A percentile compares a stretch with the other conserved stretches of the same genome.
Conservation (phyloP, 1,284 basidiomycete genomes). For the Cutaneotrichosporon sp. region DNA sequence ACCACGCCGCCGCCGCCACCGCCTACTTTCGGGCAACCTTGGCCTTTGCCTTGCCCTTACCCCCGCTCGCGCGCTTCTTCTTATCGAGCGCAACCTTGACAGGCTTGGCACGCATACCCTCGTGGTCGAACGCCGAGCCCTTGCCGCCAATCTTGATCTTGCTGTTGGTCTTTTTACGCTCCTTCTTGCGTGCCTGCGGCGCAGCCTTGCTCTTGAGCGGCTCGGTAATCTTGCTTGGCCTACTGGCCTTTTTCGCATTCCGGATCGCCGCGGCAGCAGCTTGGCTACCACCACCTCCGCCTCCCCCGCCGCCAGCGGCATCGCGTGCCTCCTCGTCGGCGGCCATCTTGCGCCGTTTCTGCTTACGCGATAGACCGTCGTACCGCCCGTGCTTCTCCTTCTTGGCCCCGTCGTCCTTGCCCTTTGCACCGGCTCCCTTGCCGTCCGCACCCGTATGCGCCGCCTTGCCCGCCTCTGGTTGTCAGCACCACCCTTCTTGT, state of each 20-base stretch:
- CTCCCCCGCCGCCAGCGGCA: conserved; percentile 52
- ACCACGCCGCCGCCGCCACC: too few relatives aligned
- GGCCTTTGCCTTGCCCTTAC: conserved; percentile 21
- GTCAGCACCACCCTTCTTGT: neutral
- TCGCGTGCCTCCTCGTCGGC: conserved; percentile 67
- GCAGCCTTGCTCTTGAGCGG: conserved; percentile 18
- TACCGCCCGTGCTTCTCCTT: conserved; percentile 77
- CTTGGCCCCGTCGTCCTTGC: conserved; percentile 17
- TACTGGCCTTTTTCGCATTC: conserved; percentile 70
- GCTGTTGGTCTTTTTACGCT: conserved; percentile 8
- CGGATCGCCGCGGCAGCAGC: conserved; percentile 65
- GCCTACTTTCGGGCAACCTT: conserved; percentile 1
- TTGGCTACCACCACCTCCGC: too few relatives aligned
- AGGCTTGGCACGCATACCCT: conserved; percentile 43
- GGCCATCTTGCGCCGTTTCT: conserved; percentile 78
- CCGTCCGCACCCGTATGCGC: conserved; percentile 51
- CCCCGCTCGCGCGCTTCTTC: conserved; percentile 26
- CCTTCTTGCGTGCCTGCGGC: conserved; percentile 8
- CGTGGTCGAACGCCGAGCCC: conserved; percentile 38
- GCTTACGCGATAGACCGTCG: conserved; percentile 73
- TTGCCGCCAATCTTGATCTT: conserved; percentile 8
- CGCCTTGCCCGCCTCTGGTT: conserved; percentile 63
- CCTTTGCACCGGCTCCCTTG: conserved; percentile 46
- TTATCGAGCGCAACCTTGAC: conserved; percentile 40
- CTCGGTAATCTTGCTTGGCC: conserved; percentile 55